Evolutionary conservation across 2,329 filamentous ascomycete genomes (phyloP), one percentile per base, ranked within the genome.

Genomic region (Pleoardoris graminearum): DNA sequence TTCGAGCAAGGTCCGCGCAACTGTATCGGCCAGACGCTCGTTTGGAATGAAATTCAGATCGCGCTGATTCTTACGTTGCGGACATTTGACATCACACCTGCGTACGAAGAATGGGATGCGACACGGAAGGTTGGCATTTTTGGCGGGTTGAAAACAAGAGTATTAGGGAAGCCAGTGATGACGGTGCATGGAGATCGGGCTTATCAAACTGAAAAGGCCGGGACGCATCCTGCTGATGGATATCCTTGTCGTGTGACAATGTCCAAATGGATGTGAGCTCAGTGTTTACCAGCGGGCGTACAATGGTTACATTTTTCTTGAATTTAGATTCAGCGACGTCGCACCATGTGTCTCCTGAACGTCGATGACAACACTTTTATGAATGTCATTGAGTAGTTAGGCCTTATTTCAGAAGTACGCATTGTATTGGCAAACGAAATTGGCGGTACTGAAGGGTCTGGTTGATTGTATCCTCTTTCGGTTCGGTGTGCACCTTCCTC

Each of bases 21-120:
- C 3, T 77, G 75, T 48, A 64, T 74, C 17, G 74, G 74, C 0
- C 69, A 75, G 58, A 67, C 67, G 19, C 55, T 77, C 22, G 73
- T 73, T 0, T 59, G 66, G 54, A 57, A 68, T 11, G 71, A 76
- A 57, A 49, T 76, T 21, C 69, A 66, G 47, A 54, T 73, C 11
- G 59, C 48, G 1, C 48, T 70, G 4, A 61, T 57, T 7, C 53
- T 67, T 32, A 63, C 60, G 8, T 39, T 55, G 16, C 42, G 65
- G 21, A 51, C 39, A 6, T 69, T 67, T 42, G 49, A 65, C 6
- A 58, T 74, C 7, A 42, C 19, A 17, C 57, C 57, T 23, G 56
- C 50, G 3, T 65, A 61, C 36, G 59, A 53, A 10, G 55, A 60
- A 22, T 60, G 57, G 58, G 59, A 62, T 42, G 22, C 19, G 8